phyloP scores from a whole-genome alignment of 2,329 filamentous ascomycete species.

The Neoascochyta sp. region DNA sequence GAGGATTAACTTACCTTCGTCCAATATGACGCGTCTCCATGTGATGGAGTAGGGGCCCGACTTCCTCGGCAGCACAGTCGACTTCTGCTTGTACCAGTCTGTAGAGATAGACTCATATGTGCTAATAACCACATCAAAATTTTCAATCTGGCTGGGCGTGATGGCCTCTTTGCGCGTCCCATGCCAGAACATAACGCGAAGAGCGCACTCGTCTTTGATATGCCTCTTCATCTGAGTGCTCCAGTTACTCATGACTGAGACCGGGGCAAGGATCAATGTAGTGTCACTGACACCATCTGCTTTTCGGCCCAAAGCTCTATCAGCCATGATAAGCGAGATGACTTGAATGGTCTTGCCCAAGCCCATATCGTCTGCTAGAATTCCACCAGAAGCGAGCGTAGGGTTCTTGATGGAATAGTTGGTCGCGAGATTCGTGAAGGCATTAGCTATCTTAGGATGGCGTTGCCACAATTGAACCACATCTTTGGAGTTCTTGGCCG shows the following conservation, averaged over 20 bases:
- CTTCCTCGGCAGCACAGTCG: conserved; percentile 27
- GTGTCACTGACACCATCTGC: conserved; percentile 41
- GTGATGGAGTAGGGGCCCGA: conserved; percentile 56
- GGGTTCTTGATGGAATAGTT: conserved; percentile 63
- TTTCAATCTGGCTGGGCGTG: conserved; percentile 53
- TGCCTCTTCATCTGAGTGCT: conserved; percentile 72
- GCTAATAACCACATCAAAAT: conserved; percentile 75
- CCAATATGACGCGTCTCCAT: conserved; percentile 64
- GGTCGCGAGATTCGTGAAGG: conserved; percentile 67
- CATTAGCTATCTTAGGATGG: conserved; percentile 34
- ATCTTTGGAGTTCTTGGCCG: conserved; percentile 55
- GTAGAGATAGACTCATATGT: conserved; percentile 74
- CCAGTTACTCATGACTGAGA: conserved; percentile 91
- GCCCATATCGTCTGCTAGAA: conserved; percentile 90
- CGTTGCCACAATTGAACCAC: conserved; percentile 76
- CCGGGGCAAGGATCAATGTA: conserved; percentile 76
- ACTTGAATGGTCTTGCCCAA: conserved; percentile 84
- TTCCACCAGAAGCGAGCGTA: conserved; percentile 70
- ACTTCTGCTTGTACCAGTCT: conserved; percentile 56
- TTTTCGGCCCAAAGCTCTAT: conserved; percentile 34
- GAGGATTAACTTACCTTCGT: too few species aligned
- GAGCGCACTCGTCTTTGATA: conserved; percentile 58
- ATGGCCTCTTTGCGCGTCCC: conserved; percentile 54
- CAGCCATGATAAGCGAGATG: conserved; percentile 71
- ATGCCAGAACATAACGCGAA: conserved; percentile 72